Base-by-base conservation (phyloP, 2,329 filamentous ascomycete genomes). In the Diaporthe longicolla region DNA sequence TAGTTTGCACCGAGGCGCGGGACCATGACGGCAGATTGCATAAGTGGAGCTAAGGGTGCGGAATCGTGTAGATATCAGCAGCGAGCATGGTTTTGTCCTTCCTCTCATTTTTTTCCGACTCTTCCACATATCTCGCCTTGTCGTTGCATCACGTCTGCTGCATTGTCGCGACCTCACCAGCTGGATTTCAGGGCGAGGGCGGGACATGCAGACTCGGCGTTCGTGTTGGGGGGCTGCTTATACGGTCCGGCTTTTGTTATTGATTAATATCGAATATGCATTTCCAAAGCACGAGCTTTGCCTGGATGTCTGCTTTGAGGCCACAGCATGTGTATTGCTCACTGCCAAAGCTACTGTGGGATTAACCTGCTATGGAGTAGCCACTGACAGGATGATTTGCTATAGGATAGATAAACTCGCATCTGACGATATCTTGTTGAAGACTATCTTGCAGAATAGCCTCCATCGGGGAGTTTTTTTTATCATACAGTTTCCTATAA, bases 1-100 rank as follows among this genome's bases (percentile, higher is more conserved):
- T 65, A 19, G 57, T 26, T n/a, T 29, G 58, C 26, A 45, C 66
- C 29, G 35, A 48, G 35, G 24, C n/a, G 66, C 40, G 35, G 55
- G n/a, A 57, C 55, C 40, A 54, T 37, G 35, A 65, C 59, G 58
- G 58, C 68, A 74, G 71, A 75, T 40, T 74, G 71, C 74, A 73
- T 72, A 43, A 74, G 74, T 68, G 74, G 73, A 75, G 73, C 73
- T 70, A 54, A 24, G 26, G 71, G 72, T 54, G 48, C 48, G 48
- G 48, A 32, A 54, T 45, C 8, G 58, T 71, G 71, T 73, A 65
- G 48, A 70, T 57, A 71, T 55, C 43, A 63, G 54, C 65, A 75
- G 73, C 73, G 71, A 75, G 73, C 73, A 75, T 73, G 61, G 48
- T 50, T 40, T 68, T 73, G 71, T 57, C 35, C 63, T n/a, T 50